Evolutionary conservation across 352 stramenopile species (phyloP).

Genomic region (Globisporangium spiculum): DNA sequence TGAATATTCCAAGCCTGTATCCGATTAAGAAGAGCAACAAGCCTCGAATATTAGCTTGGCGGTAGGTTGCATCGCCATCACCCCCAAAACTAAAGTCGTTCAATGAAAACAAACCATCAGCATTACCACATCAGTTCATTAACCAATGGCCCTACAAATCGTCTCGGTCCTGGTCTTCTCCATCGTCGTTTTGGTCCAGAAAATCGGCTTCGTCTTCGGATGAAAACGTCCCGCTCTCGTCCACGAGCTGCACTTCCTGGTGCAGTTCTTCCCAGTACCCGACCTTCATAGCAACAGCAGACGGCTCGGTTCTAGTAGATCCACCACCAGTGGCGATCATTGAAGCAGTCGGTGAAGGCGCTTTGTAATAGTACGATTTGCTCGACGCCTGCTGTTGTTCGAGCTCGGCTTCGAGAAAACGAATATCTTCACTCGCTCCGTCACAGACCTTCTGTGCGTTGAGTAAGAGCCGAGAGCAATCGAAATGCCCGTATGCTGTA

Average conservation of each 20-base stretch:
- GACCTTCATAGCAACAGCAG: neutral
- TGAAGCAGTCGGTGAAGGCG: conserved; percentile 22
- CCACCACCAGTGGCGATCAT: neutral
- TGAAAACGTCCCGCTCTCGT: conserved; percentile 68
- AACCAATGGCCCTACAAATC: neutral
- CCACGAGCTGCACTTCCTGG: conserved; percentile 67
- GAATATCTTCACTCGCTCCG: neutral
- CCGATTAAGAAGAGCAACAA: neutral
- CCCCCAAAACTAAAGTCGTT: neutral
- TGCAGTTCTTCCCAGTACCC: conserved; percentile 72
- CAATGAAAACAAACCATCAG: neutral
- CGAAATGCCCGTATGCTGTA: conserved; percentile 36
- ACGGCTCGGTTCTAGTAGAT: conserved; percentile 1
- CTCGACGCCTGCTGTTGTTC: conserved; percentile 32
- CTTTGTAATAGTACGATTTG: conserved; percentile 20
- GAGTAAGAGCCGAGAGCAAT: conserved; percentile 46
- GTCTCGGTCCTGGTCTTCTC: neutral
- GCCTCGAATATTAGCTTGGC: neutral
- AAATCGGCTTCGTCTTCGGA: conserved; percentile 51
- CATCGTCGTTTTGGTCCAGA: neutral
- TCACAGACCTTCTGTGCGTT: conserved; percentile 15
- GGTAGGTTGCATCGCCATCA: neutral
- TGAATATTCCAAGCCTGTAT: conserved; percentile 3
- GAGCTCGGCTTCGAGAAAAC: conserved; percentile 29
- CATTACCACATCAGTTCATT: neutral